Evolutionary conservation across 768 basidiomycete genomes (phyloP).

Genomic region (Calocera viscosa): DNA sequence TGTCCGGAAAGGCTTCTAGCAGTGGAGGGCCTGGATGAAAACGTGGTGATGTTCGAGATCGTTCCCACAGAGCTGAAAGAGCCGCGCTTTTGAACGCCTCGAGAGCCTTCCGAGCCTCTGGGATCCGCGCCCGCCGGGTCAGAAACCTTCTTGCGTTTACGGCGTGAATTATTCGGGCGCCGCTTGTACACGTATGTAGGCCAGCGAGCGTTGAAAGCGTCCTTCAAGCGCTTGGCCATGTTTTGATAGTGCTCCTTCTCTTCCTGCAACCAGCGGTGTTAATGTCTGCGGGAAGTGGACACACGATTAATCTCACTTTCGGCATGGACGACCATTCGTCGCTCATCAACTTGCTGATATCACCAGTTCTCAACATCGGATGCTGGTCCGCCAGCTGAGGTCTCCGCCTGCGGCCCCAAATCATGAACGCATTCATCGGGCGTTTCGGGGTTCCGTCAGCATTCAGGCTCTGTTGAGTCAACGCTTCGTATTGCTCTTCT

Average conservation of each 20-base stretch:
- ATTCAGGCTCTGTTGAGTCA: conserved; percentile 71
- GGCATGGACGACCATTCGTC: conserved; percentile 77
- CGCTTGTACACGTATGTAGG: conserved; percentile 85
- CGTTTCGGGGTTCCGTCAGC: conserved; percentile 79
- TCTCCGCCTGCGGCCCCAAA: conserved; percentile 68
- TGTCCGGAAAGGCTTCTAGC: neutral
- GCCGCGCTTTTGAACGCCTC: neutral
- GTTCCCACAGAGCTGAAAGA: conserved; percentile 4
- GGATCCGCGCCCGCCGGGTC: neutral
- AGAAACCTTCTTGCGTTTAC: conserved; percentile 31
- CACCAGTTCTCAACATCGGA: conserved; percentile 79
- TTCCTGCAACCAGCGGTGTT: conserved; percentile 32
- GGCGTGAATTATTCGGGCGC: conserved; percentile 76
- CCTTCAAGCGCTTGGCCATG: conserved; percentile 74
- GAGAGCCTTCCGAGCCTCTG: neutral
- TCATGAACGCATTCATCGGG: conserved; percentile 93
- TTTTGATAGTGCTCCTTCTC: conserved; percentile 83
- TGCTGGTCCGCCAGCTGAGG: conserved; percentile 80
- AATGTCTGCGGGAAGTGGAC: neutral
- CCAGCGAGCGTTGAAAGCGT: conserved; percentile 72
- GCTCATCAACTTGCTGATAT: conserved; percentile 77
- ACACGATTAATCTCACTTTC: conserved; percentile 36
- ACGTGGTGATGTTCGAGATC: neutral
- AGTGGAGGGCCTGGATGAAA: neutral
- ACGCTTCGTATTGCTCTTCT: conserved; percentile 25